Evolutionary conservation across 2,329 filamentous ascomycete genomes (phyloP), one percentile per base, ranked within the genome.

Genomic region (Colletotrichum tanaceti): DNA sequence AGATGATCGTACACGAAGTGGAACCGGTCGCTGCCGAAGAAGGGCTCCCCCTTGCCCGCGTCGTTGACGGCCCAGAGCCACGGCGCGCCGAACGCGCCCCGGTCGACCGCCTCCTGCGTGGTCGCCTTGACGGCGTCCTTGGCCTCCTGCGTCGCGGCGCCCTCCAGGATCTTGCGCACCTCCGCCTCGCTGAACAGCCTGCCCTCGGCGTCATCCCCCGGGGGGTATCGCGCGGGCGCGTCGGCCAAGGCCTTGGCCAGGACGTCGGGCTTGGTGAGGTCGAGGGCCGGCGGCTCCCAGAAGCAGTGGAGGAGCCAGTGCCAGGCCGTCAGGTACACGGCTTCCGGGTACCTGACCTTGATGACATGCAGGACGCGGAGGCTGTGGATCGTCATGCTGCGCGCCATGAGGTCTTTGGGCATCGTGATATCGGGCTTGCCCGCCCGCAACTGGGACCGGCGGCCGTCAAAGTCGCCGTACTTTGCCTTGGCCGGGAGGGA

Each of bases 1-100:
- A 94, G 76, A 75, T 87, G 91, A 66, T 86, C 81, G 79, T 90
- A 94, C 72, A 94, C 85, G 73, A 87, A 91, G 72, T 89, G 86
- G 77, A 90, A 92, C 65, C 90, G 89, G 79, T 94, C 92, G 78
- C 91, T 93, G 3, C 92, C 92, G 78, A 94, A 94, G 76, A 94
- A 93, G 0, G 90, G 87, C 79, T 92, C 89, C 57, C 83, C 83
- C 64, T 83, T 77, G 0, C 90, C 90, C 70, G 85, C 77, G 1
- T 75, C 76, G 73, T 91, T 88, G 20, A 82, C 84, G 3, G 89
- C 91, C 85, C 89, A 90, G 69, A 92, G 83, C 92, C 92, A 95
- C 1, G 93, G 93, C 58, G 89, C 88, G 0, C 93, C 93, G 77
- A 92, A 95, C 0, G 92, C 92, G 0, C 92, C 92, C 58, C 80